Evolutionary conservation across 148 eudicot species (phyloP).

Genomic region (Amaranthus palmeri): DNA sequence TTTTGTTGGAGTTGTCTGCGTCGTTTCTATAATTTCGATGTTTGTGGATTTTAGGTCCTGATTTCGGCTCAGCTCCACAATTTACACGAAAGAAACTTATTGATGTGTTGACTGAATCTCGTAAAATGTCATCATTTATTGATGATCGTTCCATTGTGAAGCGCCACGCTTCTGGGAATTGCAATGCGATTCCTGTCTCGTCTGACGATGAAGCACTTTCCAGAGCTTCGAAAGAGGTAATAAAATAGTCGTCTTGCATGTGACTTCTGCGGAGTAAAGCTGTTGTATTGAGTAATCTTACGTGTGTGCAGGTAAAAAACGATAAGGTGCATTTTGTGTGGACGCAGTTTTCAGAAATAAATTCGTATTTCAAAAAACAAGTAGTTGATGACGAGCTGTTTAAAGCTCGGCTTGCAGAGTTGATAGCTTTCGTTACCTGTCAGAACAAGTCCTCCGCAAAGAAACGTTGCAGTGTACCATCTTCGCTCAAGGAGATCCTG

Average conservation of each 20-base stretch:
- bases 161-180: conserved; percentile 80
- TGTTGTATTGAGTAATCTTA: not conserved
- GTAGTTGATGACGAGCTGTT: conserved; percentile 62
- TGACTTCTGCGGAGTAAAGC: not conserved
- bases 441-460: conserved; percentile 36
- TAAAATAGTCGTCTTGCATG: not conserved
- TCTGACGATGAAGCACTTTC: conserved; percentile 85
- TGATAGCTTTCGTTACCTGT: conserved; percentile 73
- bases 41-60: conserved; percentile 54
- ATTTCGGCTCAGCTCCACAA: conserved; percentile 70
- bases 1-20: not conserved
- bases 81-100: conserved; percentile 69
- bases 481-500: conserved; percentile 64
- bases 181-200: conserved; percentile 75
- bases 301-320: conserved; percentile 49
- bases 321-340: conserved; percentile 76
- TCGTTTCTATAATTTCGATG: conserved; percentile 1
- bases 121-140: conserved; percentile 75
- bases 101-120: conserved; percentile 58
- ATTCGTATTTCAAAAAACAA: conserved; percentile 63
- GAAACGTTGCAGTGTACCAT: conserved; percentile 39
- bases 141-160: conserved; percentile 73
- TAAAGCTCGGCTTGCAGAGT: conserved; percentile 63
- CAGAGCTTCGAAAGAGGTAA: conserved; percentile 80
- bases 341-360: conserved; percentile 79